Evolutionary conservation across 1,284 basidiomycete species (phyloP).

Genomic region (Coniferiporia weirii): DNA sequence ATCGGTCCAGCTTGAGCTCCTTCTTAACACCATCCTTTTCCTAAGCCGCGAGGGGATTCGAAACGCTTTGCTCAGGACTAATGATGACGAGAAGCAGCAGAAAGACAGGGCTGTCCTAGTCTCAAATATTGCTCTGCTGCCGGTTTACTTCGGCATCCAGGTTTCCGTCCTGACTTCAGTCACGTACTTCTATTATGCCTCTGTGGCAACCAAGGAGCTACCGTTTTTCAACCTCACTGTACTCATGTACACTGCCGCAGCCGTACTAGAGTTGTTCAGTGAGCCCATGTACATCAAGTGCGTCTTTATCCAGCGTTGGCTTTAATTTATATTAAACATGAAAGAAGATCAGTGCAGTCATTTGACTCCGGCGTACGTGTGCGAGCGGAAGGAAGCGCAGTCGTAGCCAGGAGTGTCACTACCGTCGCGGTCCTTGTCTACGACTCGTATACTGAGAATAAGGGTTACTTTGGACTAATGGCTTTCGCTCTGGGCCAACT

Average conservation of each 20-base stretch:
- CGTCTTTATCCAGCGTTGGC: slow-evolving; percentile 21
- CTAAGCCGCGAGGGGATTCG: slow-evolving; percentile 88
- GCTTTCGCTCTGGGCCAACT: slow-evolving; percentile 83
- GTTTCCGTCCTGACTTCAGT: slow-evolving; percentile 42
- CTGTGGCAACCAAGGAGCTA: slow-evolving; percentile 50
- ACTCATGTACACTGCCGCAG: slow-evolving; percentile 65
- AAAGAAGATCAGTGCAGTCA: slow-evolving; percentile 57
- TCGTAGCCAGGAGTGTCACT: slow-evolving; percentile 66
- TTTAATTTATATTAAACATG: neutral
- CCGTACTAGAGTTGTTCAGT: slow-evolving; percentile 69
- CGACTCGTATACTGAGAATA: slow-evolving; percentile 27
- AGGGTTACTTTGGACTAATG: slow-evolving; percentile 52
- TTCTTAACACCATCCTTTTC: slow-evolving; percentile 88
- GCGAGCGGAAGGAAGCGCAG: slow-evolving; percentile 77
- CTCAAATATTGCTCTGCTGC: slow-evolving; percentile 52
- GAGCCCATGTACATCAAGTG: slow-evolving; percentile 79
- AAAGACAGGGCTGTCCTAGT: slow-evolving; percentile 22
- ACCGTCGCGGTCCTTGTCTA: slow-evolving; percentile 62
- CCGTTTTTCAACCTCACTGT: slow-evolving; percentile 62
- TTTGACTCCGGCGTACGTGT: slow-evolving; percentile 66
- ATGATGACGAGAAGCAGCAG: slow-evolving; percentile 19
- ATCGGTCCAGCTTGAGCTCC: slow-evolving; percentile 79
- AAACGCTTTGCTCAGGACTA: slow-evolving; percentile 64
- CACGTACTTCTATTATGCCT: slow-evolving; percentile 47
- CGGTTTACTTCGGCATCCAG: slow-evolving; percentile 53